Evolutionary conservation across 768 basidiomycete species (phyloP), one percentile per base, ranked within the genome.

Genomic region (Butyriboletus loyo): DNA sequence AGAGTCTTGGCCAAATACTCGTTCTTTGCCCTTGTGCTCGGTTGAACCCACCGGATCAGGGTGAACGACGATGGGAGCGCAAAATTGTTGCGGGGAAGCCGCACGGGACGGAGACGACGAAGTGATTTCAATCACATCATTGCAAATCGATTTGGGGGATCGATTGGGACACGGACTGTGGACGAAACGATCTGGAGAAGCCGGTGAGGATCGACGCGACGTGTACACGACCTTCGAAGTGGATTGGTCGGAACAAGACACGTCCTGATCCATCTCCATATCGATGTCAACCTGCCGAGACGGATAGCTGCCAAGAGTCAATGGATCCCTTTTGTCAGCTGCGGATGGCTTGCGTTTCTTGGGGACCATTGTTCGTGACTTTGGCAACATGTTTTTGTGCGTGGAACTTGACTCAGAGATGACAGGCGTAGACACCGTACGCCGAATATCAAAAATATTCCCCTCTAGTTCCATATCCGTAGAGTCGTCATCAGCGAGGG

Each of bases 381-480:
- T 80, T 19, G 79, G 73, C 39, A 81, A 64, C 40, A 63, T 71
- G 17, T 62, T 53, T 58, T 80, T 72, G 56, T 57, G 50, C 59
- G 72, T 71, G 31, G 65, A 63, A 13, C 69, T 59, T 5, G 68
- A 59, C 30, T 70, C 66, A 10, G 63, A 60, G 15, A 70, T 37
- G 9, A 59, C 71, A 17, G 86, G 83, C 3, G 71, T 67, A 17
- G 76, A 78, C 48, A 76, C 74, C 0, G 84, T 77, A 36, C 86
- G 78, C 35, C 80, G 81, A 55, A 68, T 66, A 22, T 74, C 53
- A 40, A 69, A 59, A 22, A 85, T 64, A 5, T 81, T 85, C 3
- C 78, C 77, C 57, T 85, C 83, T 14, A 91, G 75, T 36, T 86
- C 86, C 60, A 74, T 68, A 61, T 91, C 89, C 22, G 77, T 79